Evolutionary conservation across 2,329 filamentous ascomycete species (phyloP).

Genomic region (Dissoconium aciculare): DNA sequence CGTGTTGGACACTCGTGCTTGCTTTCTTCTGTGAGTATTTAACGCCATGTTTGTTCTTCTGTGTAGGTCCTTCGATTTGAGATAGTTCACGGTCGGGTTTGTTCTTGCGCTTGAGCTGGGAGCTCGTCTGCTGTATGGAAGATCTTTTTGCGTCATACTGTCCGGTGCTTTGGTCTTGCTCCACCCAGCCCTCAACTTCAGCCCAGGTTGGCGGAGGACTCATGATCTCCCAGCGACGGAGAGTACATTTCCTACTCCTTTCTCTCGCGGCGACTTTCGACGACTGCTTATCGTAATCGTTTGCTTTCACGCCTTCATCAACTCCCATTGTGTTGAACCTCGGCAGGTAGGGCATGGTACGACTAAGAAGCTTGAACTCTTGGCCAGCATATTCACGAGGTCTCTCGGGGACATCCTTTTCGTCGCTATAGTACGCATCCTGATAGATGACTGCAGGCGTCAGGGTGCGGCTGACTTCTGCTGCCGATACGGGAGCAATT

Average conservation of each 20-base stretch:
- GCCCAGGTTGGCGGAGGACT: slow-evolving; percentile 51
- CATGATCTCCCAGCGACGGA: slow-evolving; percentile 64
- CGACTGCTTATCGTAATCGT: slow-evolving; percentile 39
- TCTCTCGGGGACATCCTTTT: slow-evolving; percentile 65
- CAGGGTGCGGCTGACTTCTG: slow-evolving; percentile 45
- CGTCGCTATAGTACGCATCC: slow-evolving; percentile 71
- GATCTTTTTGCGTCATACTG: slow-evolving; percentile 23
- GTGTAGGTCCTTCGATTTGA: slow-evolving; percentile 80
- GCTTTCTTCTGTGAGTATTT: slow-evolving; percentile 68
- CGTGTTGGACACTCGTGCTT: slow-evolving; percentile 63
- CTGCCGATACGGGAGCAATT: no score
- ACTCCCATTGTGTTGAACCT: slow-evolving; percentile 38
- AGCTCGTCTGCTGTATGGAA: slow-evolving; percentile 20
- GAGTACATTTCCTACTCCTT: slow-evolving; percentile 43
- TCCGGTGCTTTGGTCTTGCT: no score
- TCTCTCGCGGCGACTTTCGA: slow-evolving; percentile 38
- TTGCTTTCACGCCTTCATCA: slow-evolving; percentile 44
- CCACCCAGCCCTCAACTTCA: slow-evolving; percentile 60
- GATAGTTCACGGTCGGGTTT: slow-evolving; percentile 39
- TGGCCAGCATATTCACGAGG: slow-evolving; percentile 72
- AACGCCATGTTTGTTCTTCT: slow-evolving; percentile 65
- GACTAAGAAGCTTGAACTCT: slow-evolving; percentile 65
- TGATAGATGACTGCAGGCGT: slow-evolving; percentile 62
- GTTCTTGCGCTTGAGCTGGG: slow-evolving; percentile 21
- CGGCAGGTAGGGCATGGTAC: slow-evolving; percentile 63